Evolutionary conservation across 352 stramenopile genomes (phyloP).

Genomic region (Globisporangium nunn): DNA sequence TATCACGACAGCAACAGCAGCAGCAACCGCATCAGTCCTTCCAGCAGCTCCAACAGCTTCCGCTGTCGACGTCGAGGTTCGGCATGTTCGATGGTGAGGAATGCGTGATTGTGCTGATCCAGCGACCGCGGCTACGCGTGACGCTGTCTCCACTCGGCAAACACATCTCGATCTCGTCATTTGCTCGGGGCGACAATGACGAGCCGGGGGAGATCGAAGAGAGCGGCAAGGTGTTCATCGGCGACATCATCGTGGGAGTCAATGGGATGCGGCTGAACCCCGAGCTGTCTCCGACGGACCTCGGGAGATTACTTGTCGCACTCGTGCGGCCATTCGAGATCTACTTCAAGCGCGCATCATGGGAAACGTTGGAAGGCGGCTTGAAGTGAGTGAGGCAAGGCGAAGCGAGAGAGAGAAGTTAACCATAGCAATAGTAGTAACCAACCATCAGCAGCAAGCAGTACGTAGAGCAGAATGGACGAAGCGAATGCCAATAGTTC

Average conservation of each 20-base stretch:
- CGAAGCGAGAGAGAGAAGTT: too few relatives aligned
- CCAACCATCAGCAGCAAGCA: neutral
- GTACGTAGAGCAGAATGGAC: neutral
- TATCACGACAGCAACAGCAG: neutral
- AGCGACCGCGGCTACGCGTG: constrained; percentile 35
- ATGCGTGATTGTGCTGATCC: constrained; percentile 31
- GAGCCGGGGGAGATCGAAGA: constrained; percentile 54
- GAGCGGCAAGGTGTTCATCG: constrained; percentile 57
- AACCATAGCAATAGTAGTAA: too few relatives aligned
- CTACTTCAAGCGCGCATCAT: constrained; percentile 58
- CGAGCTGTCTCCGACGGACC: constrained; percentile 24
- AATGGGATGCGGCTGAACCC: constrained; percentile 23
- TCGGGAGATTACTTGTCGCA: constrained; percentile 39
- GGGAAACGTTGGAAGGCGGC: constrained; percentile 36
- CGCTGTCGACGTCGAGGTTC: neutral
- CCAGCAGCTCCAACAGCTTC: neutral
- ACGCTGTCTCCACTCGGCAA: constrained; percentile 46
- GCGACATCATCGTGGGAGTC: constrained; percentile 57
- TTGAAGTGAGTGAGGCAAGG: neutral
- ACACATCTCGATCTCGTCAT: constrained; percentile 53
- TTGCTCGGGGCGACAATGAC: constrained; percentile 39
- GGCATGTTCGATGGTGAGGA: constrained; percentile 7
- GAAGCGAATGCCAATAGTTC: neutral
- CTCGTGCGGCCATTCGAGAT: constrained; percentile 37
- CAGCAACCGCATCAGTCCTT: neutral